Conservation (phyloP, 768 basidiomycete species). For the Dictyophora rubrovolvata region DNA sequence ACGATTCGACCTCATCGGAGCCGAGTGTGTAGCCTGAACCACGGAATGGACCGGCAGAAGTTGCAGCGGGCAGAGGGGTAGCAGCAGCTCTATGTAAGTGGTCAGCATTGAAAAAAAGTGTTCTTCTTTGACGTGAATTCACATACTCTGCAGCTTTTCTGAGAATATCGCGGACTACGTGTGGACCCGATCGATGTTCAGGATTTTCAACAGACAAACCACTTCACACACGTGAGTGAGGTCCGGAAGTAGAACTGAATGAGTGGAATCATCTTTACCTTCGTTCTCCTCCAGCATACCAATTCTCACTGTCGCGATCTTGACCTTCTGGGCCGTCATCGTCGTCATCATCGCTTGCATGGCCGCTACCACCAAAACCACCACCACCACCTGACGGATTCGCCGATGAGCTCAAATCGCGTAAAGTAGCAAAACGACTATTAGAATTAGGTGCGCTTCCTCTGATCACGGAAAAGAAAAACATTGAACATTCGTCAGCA, state of each 20-base stretch:
- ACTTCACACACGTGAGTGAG: constrained; percentile 28
- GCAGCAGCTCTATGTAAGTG: constrained; percentile 28
- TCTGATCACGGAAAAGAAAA: constrained; percentile 11
- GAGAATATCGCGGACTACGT: constrained; percentile 55
- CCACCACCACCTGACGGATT: constrained; percentile 13
- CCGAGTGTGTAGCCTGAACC: constrained; percentile 82
- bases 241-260: background rate
- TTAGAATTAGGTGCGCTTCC: constrained; percentile 15
- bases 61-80: constrained; percentile 13
- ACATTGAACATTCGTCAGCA: too few relatives aligned
- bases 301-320: constrained; percentile 48
- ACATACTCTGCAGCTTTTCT: constrained; percentile 73
- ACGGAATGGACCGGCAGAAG: constrained; percentile 30
- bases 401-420: constrained; percentile 20
- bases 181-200: constrained; percentile 27
- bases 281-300: constrained; percentile 92
- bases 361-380: constrained; percentile 8
- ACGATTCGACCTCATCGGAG: constrained; percentile 77
- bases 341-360: constrained; percentile 29
- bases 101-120: background rate
- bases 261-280: constrained; percentile 38
- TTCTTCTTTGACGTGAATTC: background rate
- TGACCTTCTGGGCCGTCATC: constrained; percentile 43
- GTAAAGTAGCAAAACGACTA: constrained; percentile 26
- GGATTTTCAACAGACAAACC: constrained; percentile 88